Percentiles rank a stretch among this genome's conserved stretches.
These are phyloP conservation scores for Candida manassasensis DNA, from an alignment of 805 yeast species.

Conservation along the genomic window DNA sequence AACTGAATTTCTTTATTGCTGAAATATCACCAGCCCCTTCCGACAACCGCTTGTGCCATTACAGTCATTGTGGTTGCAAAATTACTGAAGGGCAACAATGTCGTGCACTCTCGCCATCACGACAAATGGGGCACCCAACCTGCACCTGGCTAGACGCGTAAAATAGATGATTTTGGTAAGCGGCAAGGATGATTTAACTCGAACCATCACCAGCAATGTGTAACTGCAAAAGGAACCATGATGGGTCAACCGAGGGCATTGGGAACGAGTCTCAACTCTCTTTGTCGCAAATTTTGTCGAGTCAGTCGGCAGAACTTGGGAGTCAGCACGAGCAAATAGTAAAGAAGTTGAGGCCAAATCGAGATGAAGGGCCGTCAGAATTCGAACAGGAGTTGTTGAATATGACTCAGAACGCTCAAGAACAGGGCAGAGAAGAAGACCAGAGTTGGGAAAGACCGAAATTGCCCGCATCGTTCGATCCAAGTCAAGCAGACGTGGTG, in stretches of 20 bases:
- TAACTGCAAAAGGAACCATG: conserved; percentile 1
- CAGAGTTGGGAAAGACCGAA: conserved; percentile 54
- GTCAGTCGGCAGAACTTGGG: neutral
- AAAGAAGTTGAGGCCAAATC: conserved; percentile 32
- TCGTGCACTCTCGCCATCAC: too few relatives aligned
- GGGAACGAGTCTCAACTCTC: neutral
- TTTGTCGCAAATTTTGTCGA: neutral
- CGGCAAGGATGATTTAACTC: neutral
- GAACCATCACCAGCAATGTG: neutral
- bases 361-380: conserved; percentile 34
- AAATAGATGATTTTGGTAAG: neutral
- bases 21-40: too few relatives aligned
- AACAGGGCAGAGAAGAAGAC: conserved; percentile 27
- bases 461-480: conserved; percentile 45
- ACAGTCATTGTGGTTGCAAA: conserved; percentile 1
- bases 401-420: conserved; percentile 28
- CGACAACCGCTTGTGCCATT: too few relatives aligned
- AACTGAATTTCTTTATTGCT: too few relatives aligned
- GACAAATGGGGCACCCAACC: too few relatives aligned
- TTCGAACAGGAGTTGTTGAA: conserved; percentile 37
- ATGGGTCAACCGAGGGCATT: neutral
- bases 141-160: neutral
- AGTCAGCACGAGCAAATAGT: conserved; percentile 24
- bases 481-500: conserved; percentile 47
- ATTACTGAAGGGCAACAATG: too few relatives aligned